Evolutionary conservation across 2,329 filamentous ascomycete genomes (phyloP), one percentile per base, ranked within the genome.

Genomic region (Pseudocercospora macadamiae): DNA sequence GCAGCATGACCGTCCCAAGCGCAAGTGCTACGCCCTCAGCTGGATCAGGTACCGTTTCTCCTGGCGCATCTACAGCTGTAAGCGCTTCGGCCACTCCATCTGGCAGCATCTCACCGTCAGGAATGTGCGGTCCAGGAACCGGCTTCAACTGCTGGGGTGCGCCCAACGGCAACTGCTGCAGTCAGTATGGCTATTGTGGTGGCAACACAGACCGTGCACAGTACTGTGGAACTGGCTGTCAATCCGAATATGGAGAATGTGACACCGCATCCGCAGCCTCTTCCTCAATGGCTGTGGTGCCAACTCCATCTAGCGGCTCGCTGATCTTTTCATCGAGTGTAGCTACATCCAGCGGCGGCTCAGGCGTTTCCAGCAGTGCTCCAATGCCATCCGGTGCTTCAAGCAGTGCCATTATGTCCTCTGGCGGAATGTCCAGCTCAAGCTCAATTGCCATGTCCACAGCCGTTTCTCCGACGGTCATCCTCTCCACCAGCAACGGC

Each of bases 161-260:
- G 9, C 34, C 51, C 12, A 21, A 36, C 16, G 36, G 57, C 26
- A 53, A 34, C 45, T 53, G 49, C 32, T 58, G 57, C 42, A 61
- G 57, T 36, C 49, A 37, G 16, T 63, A 59, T 26, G 62, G 62
- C n/a, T 63, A 47, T 48, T 64, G 62, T 37, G 62, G 62, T 16
- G 44, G 42, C 14, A 42, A 51, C 9, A 30, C 36, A 23, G 30
- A 59, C 37, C 47, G 26, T 30, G 47, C 26, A 9, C 12, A 60
- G 14, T 60, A 59, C 47, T 65, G 58, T 23, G 63, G 60, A 3
- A 25, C 18, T 19, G 60, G 60, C 18, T 65, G 60, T 34, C 60
- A 63, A 32, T 21, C 44, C 2, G 55, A 16, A 2, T 57, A 44
- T 18, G 55, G 55, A 49, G 39, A 39, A 19, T 57, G 55, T 39